Evolutionary conservation across 2,329 filamentous ascomycete species (phyloP), one percentile per base, ranked within the genome.

Genomic region (Sordariomycetes sp.): DNA sequence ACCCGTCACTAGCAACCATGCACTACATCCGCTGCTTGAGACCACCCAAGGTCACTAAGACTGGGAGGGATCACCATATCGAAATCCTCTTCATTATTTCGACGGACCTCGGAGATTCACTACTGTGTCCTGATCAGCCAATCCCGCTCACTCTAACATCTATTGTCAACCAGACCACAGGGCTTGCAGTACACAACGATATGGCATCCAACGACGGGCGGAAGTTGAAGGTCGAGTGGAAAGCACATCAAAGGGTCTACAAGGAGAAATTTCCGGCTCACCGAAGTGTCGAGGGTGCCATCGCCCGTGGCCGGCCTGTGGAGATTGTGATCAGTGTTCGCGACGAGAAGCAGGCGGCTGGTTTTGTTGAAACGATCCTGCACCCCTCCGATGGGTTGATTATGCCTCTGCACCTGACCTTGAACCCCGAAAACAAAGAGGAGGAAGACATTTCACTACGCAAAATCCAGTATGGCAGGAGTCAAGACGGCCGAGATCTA

Each of bases 1-100:
- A n/a, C n/a, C n/a, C n/a, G n/a, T n/a, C n/a, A n/a, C n/a, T n/a
- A n/a, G n/a, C n/a, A n/a, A n/a, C n/a, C 25, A 77, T 76, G 72
- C 70, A 76, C 43, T 77, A 76, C 55, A 64, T 75, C 37, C 64
- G 71, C 25, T 61, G 75, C 5, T 53, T 75, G 21, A 59, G 71
- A 11, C 58, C 65, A 3, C 66, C 65, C 3, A 58, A 57, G 42
- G 47, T 68, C 29, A 47, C 50, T 1, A 45, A 33, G 36, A 24
- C 43, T 10, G 34, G 45, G 38, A 38, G 42, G 30, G 42, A 42
- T 38, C 42, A 54, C 44, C 14, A 43, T 11, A 45, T 70, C 7
- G 58, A 61, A 32, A 46, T 76, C 4, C 55, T 72, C 2, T 53
- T 77, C 39, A 66, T 70, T 39, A 64, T 77, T 42, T 73, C 69